Base-by-base conservation (phyloP, 2,329 filamentous ascomycete genomes). In the Curvularia verruculosa region DNA sequence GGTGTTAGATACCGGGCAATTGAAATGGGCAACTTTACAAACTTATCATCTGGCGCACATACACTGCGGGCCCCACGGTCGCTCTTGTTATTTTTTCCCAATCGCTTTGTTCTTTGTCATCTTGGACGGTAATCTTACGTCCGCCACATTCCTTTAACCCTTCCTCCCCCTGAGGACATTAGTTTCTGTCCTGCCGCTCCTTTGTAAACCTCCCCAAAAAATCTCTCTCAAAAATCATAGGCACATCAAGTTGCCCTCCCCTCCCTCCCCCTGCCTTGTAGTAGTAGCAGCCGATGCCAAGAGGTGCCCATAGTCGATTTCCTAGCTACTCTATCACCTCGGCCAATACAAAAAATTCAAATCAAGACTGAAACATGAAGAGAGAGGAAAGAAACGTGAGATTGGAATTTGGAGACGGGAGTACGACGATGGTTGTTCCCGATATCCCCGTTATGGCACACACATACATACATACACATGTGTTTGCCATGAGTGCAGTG, bases 1-100 rank as follows among this genome's bases (percentile, higher is more conserved):
- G 53, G 61, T 64, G 60, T 59, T 59, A 64, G 61, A 61, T 61
- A 62, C 39, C 54, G 44, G 58, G 59, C 56, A 60, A 59, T 59
- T 64, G 53, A 61, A 58, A 61, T 59, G 56, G 61, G 56, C 52
- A 49, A 56, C 50, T 57, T 39, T 54, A 59, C 48, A 43, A 52
- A 40, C 37, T 37, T 34, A 52, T 15, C 50, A 52, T 52, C 37
- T 31, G 54, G 60, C 58, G 60, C 52, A 60, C 54, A 49, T 43
- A 41, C 26, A n/a, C 23, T 47, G 41, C 40, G 58, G 56, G 55
- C 54, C 52, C 55, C 60, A 58, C 49, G 57, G 54, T 59, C 54
- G 49, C 44, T 52, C 56, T 39, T 46, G n/a, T n/a, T n/a, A n/a
- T 65, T 53, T 10, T 46, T 65, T 54, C 15, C 19, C 23, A 28